Conservation (phyloP, 176 grass and related monocot genomes). For the Carex scoparia region DNA sequence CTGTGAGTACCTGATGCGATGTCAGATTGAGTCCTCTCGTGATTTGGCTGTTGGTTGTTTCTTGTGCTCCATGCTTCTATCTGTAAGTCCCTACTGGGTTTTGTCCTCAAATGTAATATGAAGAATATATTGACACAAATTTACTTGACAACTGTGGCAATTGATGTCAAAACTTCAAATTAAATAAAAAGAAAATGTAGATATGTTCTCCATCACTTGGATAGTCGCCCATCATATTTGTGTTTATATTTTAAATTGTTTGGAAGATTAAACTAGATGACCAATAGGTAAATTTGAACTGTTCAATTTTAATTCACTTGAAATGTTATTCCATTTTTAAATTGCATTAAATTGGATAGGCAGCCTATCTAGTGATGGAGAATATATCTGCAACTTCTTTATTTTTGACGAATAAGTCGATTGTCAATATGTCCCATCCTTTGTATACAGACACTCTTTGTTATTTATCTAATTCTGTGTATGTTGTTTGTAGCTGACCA, state of each 20-base stretch:
- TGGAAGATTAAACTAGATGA: background rate
- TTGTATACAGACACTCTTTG: background rate
- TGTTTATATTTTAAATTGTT: background rate
- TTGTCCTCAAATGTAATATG: background rate
- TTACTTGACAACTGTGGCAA: background rate
- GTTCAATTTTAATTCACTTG: background rate
- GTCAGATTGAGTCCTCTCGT: slow-evolving; percentile 65
- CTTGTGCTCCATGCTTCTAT: slow-evolving; percentile 83
- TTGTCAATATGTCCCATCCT: background rate
- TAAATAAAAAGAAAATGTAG: background rate
- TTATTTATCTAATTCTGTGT: background rate
- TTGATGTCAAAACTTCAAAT: background rate
- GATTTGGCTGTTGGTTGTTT: slow-evolving; percentile 88
- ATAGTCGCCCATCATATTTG: background rate
- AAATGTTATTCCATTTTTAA: background rate
- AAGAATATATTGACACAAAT: background rate
- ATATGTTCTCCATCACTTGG: background rate
- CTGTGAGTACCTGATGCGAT: slow-evolving; percentile 90
- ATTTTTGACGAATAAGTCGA: background rate
- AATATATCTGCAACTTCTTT: background rate
- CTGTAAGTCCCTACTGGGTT: slow-evolving; percentile 33
- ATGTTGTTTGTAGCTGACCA: slow-evolving; percentile 51
- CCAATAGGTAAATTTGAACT: background rate
- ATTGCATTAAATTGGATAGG: background rate
- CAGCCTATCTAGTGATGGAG: background rate